Base-by-base conservation (phyloP, 805 yeast species). In the Candida piceae region DNA sequence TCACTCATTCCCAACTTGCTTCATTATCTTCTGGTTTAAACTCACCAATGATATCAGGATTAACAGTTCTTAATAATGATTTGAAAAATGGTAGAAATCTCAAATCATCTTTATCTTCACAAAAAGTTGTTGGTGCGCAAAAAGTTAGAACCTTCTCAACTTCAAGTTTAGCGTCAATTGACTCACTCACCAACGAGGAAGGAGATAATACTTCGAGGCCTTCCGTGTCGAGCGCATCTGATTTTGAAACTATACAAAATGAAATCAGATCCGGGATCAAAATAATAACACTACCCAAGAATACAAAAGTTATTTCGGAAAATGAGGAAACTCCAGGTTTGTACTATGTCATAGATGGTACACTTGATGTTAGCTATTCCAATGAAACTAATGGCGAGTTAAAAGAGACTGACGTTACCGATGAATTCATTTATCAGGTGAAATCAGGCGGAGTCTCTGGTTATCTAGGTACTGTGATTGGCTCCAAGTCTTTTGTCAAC, bases 371-470 rank as follows among this genome's bases (percentile, higher is more conserved):
- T 0, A 63, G 67, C 6, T 71, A 71, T 46, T 53, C 57, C n/a
- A 71, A 68, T 31, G 50, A 35, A 36, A 42, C 46, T 16, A 46
- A 50, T 20, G 52, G 44, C 30, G 52, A 45, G 15, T 18, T 34
- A 9, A 29, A 38, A 6, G 34, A 34, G 4, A 25, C 11, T 21
- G 36, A 18, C 3, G 31, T 28, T 17, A 35, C 26, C 16, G 24
- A 36, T 9, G 32, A 67, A 26, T 57, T 60, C 20, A 48, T 85
- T 2, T 80, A 79, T 47, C 70, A 78, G 0, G 78, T 87, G 2
- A 62, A 70, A 12, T 67, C 80, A 2, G 97, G 97, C 6, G 93
- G 93, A 4, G 58, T 90, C 12, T 94, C 90, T 0, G 97, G 97
- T 0, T 90, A 85, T 53, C 57, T 90, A 32, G 86, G 95, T 4